Base-by-base conservation (phyloP, 306 rosid species). In the Alnus glutinosa region DNA sequence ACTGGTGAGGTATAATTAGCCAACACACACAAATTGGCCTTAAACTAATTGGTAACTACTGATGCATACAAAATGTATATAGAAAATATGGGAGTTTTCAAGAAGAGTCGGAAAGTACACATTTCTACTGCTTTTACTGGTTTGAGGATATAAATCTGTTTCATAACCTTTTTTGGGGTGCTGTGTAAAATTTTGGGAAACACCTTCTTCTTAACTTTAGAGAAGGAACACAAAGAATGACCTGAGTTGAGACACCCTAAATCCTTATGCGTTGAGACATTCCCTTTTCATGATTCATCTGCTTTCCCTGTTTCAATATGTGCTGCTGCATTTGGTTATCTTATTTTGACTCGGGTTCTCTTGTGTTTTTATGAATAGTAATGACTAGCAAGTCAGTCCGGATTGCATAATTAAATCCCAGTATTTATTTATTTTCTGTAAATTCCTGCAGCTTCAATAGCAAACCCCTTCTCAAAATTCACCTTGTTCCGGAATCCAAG, bases 401-500 rank as follows among this genome's bases (percentile, higher is more conserved):
- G 70, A 44, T 36, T 10, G 55, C 61, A 71, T 50, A 51, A 37
- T 66, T 87, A 79, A 86, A 78, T 61, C 14, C 34, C 47, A 73
- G 11, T 85, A 28, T 86, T 82, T 10, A 47, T n/a, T 71, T 73
- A 50, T 73, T 57, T 82, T 78, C 18, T 72, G 3, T 52, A 69
- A 67, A 39, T n/a, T 42, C 69, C 55, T 89, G 94, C 87, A 96
- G 99, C 98, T 19, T 72, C 83, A 66, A 87, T 93, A 77, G 77
- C 79, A 81, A 89, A 14, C 79, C 98, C 97, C 16, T 81, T 0
- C 8, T 0, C 86, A 2, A 46, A 3, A 0, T 89, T 1, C 86
- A 0, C 0, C 5, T 70, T 96, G 87, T 51, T 3, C 77, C 88
- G 99, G 78, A 96, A 93, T 83, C 96, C 98, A 78, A 75, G 19